Conservation (phyloP, 148 eudicot species). For the Cornus kousa region DNA sequence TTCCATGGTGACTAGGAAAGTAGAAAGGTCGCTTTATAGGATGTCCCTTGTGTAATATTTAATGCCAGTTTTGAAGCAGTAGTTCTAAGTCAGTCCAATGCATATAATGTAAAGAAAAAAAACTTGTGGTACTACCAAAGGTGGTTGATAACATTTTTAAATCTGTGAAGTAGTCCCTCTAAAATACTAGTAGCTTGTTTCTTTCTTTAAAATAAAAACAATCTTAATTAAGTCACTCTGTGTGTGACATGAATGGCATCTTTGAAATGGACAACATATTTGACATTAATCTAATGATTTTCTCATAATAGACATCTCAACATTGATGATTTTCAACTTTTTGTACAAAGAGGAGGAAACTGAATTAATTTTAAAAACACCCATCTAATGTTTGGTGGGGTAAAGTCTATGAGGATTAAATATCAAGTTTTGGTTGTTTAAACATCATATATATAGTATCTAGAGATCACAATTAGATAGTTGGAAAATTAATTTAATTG, state of each 20-base stretch:
- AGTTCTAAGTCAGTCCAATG: neutral
- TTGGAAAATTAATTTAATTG: conserved; percentile 11
- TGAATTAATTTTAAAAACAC: conserved; percentile 22
- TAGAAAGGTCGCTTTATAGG: neutral
- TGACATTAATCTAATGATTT: conserved; percentile 13
- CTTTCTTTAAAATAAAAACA: neutral
- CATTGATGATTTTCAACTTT: conserved; percentile 30
- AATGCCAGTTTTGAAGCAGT: neutral
- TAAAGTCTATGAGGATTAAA: conserved; percentile 20
- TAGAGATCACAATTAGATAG: conserved; percentile 29
- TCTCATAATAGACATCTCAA: conserved; percentile 4
- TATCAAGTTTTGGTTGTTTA: conserved; percentile 16
- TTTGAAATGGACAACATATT: conserved; percentile 19
- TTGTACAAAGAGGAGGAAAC: conserved; percentile 25
- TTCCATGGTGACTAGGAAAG: neutral
- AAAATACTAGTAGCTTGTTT: conserved; percentile 1
- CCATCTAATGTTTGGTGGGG: conserved; percentile 25
- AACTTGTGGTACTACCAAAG: neutral
- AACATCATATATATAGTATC: conserved; percentile 13
- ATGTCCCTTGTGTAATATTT: neutral
- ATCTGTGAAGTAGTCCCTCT: conserved; percentile 1
- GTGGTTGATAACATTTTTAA: conserved; percentile 3
- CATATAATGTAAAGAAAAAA: neutral
- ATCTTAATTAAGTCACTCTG: conserved; percentile 5
- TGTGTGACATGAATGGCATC: conserved; percentile 34